Conservation (phyloP, 2,329 filamentous ascomycete species). For the Emmonsiellopsis sp. region DNA sequence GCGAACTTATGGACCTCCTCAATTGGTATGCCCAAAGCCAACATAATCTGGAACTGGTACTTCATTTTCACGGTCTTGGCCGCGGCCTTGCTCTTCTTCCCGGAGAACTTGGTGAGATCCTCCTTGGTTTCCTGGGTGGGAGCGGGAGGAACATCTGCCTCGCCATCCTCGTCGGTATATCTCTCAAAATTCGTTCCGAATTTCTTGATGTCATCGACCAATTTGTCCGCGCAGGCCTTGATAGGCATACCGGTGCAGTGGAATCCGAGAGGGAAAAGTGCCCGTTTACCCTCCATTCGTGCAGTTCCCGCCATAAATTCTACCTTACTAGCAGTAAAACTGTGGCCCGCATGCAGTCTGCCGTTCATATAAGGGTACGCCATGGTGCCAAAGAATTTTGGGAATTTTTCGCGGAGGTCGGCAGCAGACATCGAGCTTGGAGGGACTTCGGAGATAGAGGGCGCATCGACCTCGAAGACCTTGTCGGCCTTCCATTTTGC, state of each 20-base stretch:
- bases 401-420: slow-evolving; percentile 68
- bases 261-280: slow-evolving; percentile 85
- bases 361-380: slow-evolving; percentile 80
- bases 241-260: slow-evolving; percentile 98
- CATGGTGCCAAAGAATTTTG: slow-evolving; percentile 84
- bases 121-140: slow-evolving; percentile 58
- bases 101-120: slow-evolving; percentile 82
- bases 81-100: slow-evolving; percentile 85
- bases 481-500: slow-evolving; percentile 66
- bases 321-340: slow-evolving; percentile 83
- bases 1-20: slow-evolving; percentile 91
- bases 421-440: slow-evolving; percentile 62
- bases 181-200: slow-evolving; percentile 81
- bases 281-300: slow-evolving; percentile 80
- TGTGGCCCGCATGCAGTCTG: slow-evolving; percentile 80
- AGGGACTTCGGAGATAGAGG: slow-evolving; percentile 66
- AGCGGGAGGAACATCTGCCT: slow-evolving; percentile 46
- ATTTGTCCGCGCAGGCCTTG: slow-evolving; percentile 93
- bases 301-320: slow-evolving; percentile 84
- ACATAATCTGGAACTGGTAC: slow-evolving; percentile 94
- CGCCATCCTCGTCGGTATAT: slow-evolving; percentile 56
- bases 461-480: slow-evolving; percentile 80
- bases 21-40: slow-evolving; percentile 74
- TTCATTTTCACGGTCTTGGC: slow-evolving; percentile 88
- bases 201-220: slow-evolving; percentile 76